Conservation (phyloP, 495 filamentous ascomycete genomes). For the Penicillium psychrofluorescens region DNA sequence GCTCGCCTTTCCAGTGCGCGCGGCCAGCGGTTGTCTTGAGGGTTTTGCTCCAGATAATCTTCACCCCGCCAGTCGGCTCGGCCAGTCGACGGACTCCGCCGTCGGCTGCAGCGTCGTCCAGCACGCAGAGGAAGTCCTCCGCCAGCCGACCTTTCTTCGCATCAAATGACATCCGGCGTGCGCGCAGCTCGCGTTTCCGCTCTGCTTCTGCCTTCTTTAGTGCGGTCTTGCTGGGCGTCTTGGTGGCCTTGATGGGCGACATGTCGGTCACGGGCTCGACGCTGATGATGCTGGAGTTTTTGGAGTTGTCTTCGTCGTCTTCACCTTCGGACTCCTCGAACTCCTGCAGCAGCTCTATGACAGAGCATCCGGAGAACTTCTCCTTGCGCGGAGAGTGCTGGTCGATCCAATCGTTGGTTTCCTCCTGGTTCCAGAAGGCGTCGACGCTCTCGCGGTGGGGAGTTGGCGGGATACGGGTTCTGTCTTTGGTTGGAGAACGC, state of each 20-base stretch:
- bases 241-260: slow-evolving; percentile 9
- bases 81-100: slow-evolving; percentile 56
- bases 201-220: slow-evolving; percentile 37
- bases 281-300: background rate
- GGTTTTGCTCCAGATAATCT: slow-evolving; percentile 75
- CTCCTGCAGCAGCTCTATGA: slow-evolving; percentile 22
- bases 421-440: slow-evolving; percentile 71
- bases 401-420: slow-evolving; percentile 78
- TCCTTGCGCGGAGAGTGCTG: slow-evolving; percentile 62
- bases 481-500: slow-evolving; percentile 47
- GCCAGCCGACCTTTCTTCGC: slow-evolving; percentile 59
- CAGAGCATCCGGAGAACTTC: slow-evolving; percentile 4
- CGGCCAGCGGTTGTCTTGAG: slow-evolving; percentile 82
- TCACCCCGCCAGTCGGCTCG: slow-evolving; percentile 64
- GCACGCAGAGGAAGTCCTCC: slow-evolving; percentile 57
- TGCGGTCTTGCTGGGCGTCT: slow-evolving; percentile 36
- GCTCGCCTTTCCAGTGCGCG: slow-evolving; percentile 71
- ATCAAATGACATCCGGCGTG: slow-evolving; percentile 58
- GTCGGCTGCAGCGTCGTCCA: slow-evolving; percentile 60
- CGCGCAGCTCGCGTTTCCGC: slow-evolving; percentile 31
- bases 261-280: slow-evolving; percentile 5
- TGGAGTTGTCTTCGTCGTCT: slow-evolving; percentile 6
- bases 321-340: slow-evolving; percentile 24
- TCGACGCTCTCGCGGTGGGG: slow-evolving; percentile 63
- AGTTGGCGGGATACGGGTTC: slow-evolving; percentile 40